A percentile compares a stretch with the other conserved stretches of the same genome.
These are phyloP conservation scores for Zygosaccharomyces bailii DNA, from an alignment of 805 yeast genomes.

Conservation along the genomic window DNA sequence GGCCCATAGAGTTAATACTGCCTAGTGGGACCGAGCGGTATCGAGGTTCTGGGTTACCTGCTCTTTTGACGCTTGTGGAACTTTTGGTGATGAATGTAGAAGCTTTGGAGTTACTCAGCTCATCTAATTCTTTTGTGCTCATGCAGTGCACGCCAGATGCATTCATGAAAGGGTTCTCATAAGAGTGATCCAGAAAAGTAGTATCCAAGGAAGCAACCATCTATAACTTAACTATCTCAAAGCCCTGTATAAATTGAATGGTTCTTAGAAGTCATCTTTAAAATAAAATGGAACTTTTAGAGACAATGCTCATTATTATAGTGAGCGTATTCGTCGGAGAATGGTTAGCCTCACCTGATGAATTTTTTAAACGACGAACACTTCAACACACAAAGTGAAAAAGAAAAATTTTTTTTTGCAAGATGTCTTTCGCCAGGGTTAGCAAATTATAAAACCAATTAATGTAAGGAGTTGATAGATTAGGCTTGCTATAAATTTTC, in stretches of 20 bases:
- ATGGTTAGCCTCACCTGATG: conserved; percentile 4
- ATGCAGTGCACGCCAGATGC: conserved; percentile 36
- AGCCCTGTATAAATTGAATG: neutral
- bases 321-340: neutral
- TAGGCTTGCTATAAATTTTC: no score
- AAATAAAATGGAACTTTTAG: no score
- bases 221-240: neutral
- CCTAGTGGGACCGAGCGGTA: conserved; percentile 33
- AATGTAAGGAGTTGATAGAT: no score
- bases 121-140: conserved; percentile 28
- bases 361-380: neutral
- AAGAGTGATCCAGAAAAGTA: conserved; percentile 19
- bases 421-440: no score
- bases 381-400: neutral
- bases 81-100: conserved; percentile 35
- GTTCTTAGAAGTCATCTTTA: no score
- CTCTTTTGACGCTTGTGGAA: conserved; percentile 27
- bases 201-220: conserved; percentile 24
- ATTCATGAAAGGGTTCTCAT: conserved; percentile 33
- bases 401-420: no score
- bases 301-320: neutral
- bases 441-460: no score
- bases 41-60: conserved; percentile 35
- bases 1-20: conserved; percentile 35
- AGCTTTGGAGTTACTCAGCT: conserved; percentile 25